Evolutionary conservation across 2,329 filamentous ascomycete genomes (phyloP).

Genomic region (Trichoderma hamatum): DNA sequence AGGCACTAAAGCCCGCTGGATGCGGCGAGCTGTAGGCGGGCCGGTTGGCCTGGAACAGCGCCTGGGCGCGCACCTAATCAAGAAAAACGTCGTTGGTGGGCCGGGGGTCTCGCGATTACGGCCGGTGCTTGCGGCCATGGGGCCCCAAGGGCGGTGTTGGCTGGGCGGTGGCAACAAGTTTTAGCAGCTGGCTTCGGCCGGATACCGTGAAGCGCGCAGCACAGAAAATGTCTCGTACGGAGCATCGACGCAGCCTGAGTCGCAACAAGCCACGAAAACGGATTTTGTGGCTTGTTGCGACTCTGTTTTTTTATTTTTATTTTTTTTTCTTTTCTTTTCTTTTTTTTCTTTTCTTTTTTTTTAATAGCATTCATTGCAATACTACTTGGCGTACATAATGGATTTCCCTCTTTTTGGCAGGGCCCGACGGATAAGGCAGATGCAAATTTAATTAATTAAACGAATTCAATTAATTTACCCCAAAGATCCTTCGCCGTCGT

Average conservation of each 20-base stretch:
- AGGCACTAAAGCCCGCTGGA: constrained; percentile 12
- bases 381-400: background rate
- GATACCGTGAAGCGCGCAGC: background rate
- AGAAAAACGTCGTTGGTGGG: background rate
- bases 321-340: background rate
- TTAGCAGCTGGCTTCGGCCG: background rate
- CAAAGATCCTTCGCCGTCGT: constrained; percentile 3
- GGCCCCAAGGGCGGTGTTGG: constrained; percentile 21
- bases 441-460: background rate
- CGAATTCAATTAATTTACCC: background rate
- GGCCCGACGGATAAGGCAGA: background rate
- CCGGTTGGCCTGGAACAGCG: background rate
- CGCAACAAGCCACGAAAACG: background rate
- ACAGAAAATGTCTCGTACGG: background rate
- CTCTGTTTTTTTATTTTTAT: background rate
- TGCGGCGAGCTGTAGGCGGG: constrained; percentile 14
- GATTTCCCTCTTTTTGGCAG: background rate
- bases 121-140: constrained; percentile 15
- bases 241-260: background rate
- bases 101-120: constrained; percentile 17
- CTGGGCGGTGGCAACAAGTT: background rate
- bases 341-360: background rate
- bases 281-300: background rate
- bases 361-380: background rate
- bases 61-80: background rate